Conservation (phyloP, 2,329 filamentous ascomycete species). For the Magnaporthales sp. region DNA sequence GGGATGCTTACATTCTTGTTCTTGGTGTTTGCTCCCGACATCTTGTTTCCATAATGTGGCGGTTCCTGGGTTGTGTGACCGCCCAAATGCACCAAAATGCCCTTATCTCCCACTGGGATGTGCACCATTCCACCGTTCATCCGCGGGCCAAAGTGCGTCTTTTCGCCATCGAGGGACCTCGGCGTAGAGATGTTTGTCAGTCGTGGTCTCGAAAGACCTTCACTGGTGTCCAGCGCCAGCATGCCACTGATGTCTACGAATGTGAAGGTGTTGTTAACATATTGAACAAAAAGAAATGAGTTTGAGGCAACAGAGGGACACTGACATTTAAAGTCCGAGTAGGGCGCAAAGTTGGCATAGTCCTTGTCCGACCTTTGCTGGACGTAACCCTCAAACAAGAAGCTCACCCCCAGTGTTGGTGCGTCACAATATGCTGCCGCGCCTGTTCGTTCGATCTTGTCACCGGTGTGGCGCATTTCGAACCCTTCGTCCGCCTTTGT, state of each 20-base stretch:
- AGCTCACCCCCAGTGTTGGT: constrained; percentile 10
- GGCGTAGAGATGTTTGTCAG: constrained; percentile 14
- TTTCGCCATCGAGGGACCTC: constrained; percentile 6
- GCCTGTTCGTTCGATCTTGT: constrained; percentile 10
- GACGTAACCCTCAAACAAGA: constrained; percentile 11
- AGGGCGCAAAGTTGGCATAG: constrained; percentile 8
- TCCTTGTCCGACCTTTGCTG: constrained; percentile 10
- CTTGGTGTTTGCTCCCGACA: not conserved
- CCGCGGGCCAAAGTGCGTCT: constrained; percentile 10
- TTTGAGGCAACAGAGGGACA: not conserved
- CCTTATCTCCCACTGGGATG: constrained; percentile 11
- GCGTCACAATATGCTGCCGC: constrained; percentile 12
- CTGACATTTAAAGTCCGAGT: constrained; percentile 9
- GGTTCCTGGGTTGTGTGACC: constrained; percentile 10
- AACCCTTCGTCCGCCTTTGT: constrained; percentile 2
- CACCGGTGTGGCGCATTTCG: constrained; percentile 7
- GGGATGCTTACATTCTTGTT: not conserved
- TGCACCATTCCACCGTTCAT: constrained; percentile 15
- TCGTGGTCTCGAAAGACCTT: constrained; percentile 5
- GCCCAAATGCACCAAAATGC: constrained; percentile 11
- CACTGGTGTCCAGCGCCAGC: constrained; percentile 11
- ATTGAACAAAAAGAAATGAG: not conserved
- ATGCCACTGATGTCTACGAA: constrained; percentile 10
- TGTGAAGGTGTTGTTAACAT: not conserved
- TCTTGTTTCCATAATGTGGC: constrained; percentile 7